phyloP scores from a whole-genome alignment of 768 basidiomycete genomes.

The Phaeotremella fagi region DNA sequence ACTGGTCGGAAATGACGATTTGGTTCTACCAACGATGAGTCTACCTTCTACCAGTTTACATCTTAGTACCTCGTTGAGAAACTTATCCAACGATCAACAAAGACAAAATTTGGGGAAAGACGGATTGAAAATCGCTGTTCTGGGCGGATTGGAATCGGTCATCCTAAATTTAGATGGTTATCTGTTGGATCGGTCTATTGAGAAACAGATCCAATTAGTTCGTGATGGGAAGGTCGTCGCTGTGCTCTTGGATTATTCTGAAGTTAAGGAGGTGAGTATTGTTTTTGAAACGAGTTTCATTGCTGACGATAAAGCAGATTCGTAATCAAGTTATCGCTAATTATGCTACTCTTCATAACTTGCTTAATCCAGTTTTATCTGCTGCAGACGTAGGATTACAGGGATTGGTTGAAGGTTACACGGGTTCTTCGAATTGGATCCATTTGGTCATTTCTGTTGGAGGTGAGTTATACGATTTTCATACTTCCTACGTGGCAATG shows the following conservation, averaged over 20 bases:
- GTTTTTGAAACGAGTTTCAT: not conserved
- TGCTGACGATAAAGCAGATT: too few species aligned
- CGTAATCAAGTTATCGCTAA: not conserved
- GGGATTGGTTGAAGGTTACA: slow-evolving; percentile 18
- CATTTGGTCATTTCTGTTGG: slow-evolving; percentile 9
- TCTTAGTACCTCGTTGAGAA: slow-evolving; percentile 10
- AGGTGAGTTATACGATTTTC: not conserved
- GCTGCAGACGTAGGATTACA: slow-evolving; percentile 12
- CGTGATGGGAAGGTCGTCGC: slow-evolving; percentile 22
- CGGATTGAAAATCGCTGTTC: slow-evolving; percentile 3
- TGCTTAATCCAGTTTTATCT: slow-evolving; percentile 18
- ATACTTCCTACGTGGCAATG: not conserved
- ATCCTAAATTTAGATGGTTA: too few species aligned
- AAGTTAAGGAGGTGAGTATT: slow-evolving; percentile 16
- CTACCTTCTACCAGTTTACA: slow-evolving; percentile 34
- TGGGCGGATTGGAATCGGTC: too few species aligned
- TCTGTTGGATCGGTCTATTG: slow-evolving; percentile 7
- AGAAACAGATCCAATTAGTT: slow-evolving; percentile 16
- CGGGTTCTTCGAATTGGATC: slow-evolving; percentile 14
- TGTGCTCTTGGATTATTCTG: slow-evolving; percentile 11
- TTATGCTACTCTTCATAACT: slow-evolving; percentile 17
- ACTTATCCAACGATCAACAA: too few species aligned
- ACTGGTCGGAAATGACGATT: slow-evolving; percentile 8
- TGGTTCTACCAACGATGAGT: slow-evolving; percentile 33
- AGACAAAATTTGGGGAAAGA: too few species aligned